These are phyloP conservation scores for Ploettnerulaceae sp. DNA, from an alignment of 2,329 filamentous ascomycete species.

Conservation along the genomic window DNA sequence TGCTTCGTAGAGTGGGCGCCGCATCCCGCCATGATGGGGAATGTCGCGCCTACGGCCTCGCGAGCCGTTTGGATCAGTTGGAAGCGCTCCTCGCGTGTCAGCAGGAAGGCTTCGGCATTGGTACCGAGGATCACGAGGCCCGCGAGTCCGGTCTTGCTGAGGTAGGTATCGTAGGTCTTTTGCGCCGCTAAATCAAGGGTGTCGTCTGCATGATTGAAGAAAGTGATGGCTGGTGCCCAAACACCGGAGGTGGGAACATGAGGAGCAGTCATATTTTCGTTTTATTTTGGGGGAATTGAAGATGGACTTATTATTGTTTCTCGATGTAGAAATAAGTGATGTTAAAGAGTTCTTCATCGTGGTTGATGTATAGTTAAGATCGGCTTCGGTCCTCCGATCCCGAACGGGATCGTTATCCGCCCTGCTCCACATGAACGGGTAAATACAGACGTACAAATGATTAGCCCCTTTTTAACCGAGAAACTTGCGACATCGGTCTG, in stretches of 20 bases:
- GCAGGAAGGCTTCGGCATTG: slow-evolving; percentile 46
- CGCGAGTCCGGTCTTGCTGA: slow-evolving; percentile 40
- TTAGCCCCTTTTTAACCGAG: too few species aligned
- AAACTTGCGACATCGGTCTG: too few species aligned
- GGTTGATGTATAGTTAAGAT: too few species aligned
- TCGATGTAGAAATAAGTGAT: too few species aligned
- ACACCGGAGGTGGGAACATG: slow-evolving; percentile 34
- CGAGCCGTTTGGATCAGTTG: slow-evolving; percentile 42
- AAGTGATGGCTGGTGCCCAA: slow-evolving; percentile 46
- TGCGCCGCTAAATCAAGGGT: slow-evolving; percentile 40
- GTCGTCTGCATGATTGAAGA: slow-evolving; percentile 43
- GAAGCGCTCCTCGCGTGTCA: slow-evolving; percentile 44
- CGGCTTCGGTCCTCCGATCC: too few species aligned
- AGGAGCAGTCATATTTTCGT: slow-evolving; percentile 1
- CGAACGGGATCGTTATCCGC: too few species aligned
- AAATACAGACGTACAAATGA: too few species aligned
- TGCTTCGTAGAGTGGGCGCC: slow-evolving; percentile 46
- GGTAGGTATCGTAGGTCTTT: slow-evolving; percentile 42
- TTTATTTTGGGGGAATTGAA: too few species aligned
- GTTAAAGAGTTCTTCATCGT: too few species aligned
- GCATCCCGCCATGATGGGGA: slow-evolving; percentile 47
- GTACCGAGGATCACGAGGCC: slow-evolving; percentile 46
- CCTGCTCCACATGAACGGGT: too few species aligned
- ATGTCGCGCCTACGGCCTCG: slow-evolving; percentile 40
- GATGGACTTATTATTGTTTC: too few species aligned